Percentiles rank a stretch among this genome's conserved stretches.
Conservation (phyloP, 805 yeast genomes). For the Candida nonsorbophila region DNA sequence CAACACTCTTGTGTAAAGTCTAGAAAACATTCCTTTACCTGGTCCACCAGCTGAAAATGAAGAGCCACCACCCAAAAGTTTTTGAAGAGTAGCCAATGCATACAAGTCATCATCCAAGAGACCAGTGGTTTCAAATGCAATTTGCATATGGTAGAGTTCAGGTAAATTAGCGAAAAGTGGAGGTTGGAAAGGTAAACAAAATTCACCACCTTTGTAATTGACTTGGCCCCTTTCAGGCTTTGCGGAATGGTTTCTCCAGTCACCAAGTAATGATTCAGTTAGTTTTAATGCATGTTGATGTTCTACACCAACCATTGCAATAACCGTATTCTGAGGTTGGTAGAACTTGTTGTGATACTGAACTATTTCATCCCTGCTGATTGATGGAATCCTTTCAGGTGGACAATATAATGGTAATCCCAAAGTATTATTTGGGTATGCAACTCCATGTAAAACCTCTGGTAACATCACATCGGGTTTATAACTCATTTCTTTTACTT, state of each 20-base stretch:
- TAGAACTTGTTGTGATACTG: conserved; percentile 62
- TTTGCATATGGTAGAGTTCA: conserved; percentile 77
- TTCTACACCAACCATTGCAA: conserved; percentile 83
- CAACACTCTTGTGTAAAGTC: conserved; percentile 85
- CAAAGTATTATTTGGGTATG: conserved; percentile 64
- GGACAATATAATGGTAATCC: conserved; percentile 89
- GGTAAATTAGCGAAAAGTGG: conserved; percentile 50
- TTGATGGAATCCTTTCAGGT: conserved; percentile 52
- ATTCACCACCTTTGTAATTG: conserved; percentile 50
- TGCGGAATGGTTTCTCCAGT: conserved; percentile 30
- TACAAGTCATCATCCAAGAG: conserved; percentile 82
- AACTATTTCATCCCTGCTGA: conserved; percentile 48
- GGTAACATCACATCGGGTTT: conserved; percentile 86
- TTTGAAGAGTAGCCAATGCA: conserved; percentile 85
- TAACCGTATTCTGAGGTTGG: conserved; percentile 75
- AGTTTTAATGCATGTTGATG: conserved; percentile 63
- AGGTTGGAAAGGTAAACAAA: conserved; percentile 31
- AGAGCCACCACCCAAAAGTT: conserved; percentile 93
- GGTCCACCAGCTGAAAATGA: conserved; percentile 99
- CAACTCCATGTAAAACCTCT: conserved; percentile 83
- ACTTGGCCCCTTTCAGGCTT: conserved; percentile 48
- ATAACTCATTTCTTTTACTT: conserved; percentile 72
- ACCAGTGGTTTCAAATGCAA: conserved; percentile 85
- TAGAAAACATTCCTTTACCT: conserved; percentile 97
- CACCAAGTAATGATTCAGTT: conserved; percentile 60